A percentile compares a stretch with the other conserved stretches of the same genome.
Evolutionary conservation across 148 eudicot species (phyloP).

Genomic region (Rhododendron ferrugineum): DNA sequence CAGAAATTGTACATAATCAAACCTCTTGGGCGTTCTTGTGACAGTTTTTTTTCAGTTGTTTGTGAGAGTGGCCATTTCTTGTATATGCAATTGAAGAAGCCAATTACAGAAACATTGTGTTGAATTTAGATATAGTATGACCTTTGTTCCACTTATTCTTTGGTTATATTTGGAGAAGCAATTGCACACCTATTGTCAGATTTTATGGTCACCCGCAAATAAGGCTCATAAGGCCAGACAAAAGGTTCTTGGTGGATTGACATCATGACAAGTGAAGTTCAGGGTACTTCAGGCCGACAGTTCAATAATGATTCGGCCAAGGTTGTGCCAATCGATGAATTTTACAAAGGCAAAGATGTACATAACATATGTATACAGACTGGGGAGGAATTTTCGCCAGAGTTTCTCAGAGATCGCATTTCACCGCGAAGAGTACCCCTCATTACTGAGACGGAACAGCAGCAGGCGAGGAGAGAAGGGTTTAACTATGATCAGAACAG

Average conservation of each 20-base stretch:
- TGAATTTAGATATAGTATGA: neutral
- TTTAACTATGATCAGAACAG: slow-evolving; percentile 23
- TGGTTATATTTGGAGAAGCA: neutral
- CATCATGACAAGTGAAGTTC: slow-evolving; percentile 49
- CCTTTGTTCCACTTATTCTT: neutral
- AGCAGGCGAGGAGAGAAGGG: slow-evolving; percentile 26
- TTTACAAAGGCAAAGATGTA: slow-evolving; percentile 23
- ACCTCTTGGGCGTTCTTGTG: neutral
- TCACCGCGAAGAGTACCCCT: slow-evolving; percentile 32
- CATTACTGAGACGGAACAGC: slow-evolving; percentile 23
- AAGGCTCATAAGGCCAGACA: neutral
- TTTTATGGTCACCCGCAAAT: neutral
- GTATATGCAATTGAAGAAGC: neutral
- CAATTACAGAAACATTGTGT: neutral
- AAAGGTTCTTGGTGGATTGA: neutral
- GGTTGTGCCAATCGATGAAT: slow-evolving; percentile 25
- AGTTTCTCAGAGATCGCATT: slow-evolving; percentile 68
- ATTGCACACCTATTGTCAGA: neutral
- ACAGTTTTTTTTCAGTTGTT: neutral
- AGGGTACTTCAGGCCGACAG: slow-evolving; percentile 31
- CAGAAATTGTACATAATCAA: neutral
- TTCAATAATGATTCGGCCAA: slow-evolving; percentile 15
- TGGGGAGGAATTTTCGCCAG: slow-evolving; percentile 80
- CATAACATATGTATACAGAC: slow-evolving; percentile 71
- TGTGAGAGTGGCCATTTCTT: neutral